These are phyloP conservation scores for Rhododendron williamsianum DNA, from an alignment of 148 eudicot genomes.

Conservation along the genomic window DNA sequence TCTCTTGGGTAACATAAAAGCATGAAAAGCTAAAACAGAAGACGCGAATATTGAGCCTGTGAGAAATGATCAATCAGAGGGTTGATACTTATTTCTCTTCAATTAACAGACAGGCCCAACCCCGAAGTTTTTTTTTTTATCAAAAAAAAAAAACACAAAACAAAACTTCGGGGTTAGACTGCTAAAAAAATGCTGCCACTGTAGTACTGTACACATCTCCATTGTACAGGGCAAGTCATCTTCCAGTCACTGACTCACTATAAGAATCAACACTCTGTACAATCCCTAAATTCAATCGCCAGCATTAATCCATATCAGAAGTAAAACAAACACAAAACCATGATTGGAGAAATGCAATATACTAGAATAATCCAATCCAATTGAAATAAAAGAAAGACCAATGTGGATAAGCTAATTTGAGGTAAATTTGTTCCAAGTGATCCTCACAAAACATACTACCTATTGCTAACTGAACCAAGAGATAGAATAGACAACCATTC, in stretches of 20 bases:
- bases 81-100: not conserved
- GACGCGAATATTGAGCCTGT: not conserved
- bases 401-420: not conserved
- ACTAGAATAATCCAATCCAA: too few species aligned
- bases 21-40: not conserved
- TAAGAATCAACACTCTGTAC: not conserved
- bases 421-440: not conserved
- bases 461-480: not conserved
- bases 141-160: too few species aligned
- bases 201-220: not conserved
- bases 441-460: not conserved
- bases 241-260: not conserved
- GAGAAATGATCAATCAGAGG: not conserved
- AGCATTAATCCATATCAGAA: not conserved
- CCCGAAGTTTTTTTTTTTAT: not conserved
- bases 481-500: constrained; percentile 2
- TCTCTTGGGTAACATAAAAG: not conserved
- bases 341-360: not conserved
- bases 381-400: not conserved
- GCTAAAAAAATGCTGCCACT: not conserved
- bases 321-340: not conserved
- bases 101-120: not conserved
- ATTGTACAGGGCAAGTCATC: not conserved
- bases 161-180: too few species aligned
- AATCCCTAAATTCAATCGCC: not conserved